Evolutionary conservation across 75 land plant species (phyloP).

Genomic region (Isoetes taiwanensis): DNA sequence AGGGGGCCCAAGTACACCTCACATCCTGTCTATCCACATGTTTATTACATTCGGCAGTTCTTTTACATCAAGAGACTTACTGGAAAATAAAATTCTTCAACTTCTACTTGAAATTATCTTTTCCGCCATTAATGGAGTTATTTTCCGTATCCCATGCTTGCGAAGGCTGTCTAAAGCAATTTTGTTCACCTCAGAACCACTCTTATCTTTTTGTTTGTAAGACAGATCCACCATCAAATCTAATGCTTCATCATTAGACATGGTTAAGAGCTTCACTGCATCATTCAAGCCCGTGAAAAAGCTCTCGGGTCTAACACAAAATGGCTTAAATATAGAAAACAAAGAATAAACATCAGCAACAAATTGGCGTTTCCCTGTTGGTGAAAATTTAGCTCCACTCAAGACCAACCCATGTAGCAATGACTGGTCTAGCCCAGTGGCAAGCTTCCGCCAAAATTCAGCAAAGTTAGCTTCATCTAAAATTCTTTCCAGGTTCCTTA

Average conservation of each 20-base stretch:
- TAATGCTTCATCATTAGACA: conserved; percentile 23
- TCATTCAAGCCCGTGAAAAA: conserved; percentile 61
- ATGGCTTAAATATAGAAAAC: conserved; percentile 59
- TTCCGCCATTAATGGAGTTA: conserved; percentile 36
- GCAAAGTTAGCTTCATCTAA: conserved; percentile 65
- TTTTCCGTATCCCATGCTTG: conserved; percentile 30
- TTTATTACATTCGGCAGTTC: too few relatives aligned
- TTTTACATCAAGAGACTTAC: too few relatives aligned
- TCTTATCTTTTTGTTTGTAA: conserved; percentile 4
- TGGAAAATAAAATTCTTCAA: conserved; percentile 7
- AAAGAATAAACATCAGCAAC: conserved; percentile 38
- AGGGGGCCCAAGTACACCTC: too few relatives aligned
- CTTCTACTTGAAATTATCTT: conserved; percentile 36
- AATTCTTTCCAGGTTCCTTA: conserved; percentile 27
- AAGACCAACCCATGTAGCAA: conserved; percentile 37
- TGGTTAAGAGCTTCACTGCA: conserved; percentile 39
- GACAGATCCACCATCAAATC: conserved; percentile 7
- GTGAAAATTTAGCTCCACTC: conserved; percentile 41
- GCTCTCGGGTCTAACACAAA: conserved; percentile 83
- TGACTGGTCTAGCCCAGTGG: conserved; percentile 51
- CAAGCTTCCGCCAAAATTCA: conserved; percentile 59
- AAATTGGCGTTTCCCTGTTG: conserved; percentile 48
- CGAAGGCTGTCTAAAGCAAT: conserved; percentile 39
- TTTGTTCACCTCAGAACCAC: conserved; percentile 17
- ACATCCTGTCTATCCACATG: too few relatives aligned